Evolutionary conservation across 768 basidiomycete species (phyloP).

Genomic region (Trametes sanguinea): DNA sequence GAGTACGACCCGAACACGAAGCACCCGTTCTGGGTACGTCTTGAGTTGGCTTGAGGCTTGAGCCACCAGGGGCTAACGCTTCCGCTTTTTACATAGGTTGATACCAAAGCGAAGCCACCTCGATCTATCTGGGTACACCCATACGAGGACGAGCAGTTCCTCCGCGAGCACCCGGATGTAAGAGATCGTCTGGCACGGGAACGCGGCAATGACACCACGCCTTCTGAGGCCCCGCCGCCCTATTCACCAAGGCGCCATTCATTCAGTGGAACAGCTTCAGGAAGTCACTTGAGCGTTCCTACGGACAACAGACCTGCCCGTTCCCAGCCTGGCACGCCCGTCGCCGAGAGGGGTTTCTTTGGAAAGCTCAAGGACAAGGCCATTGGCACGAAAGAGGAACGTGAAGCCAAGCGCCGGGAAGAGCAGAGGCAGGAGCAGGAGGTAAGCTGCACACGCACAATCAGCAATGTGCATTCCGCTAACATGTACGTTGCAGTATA

Average conservation of each 20-base stretch:
- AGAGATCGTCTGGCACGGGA: conserved; percentile 37
- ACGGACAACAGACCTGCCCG: conserved; percentile 2
- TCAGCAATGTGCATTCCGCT: not conserved
- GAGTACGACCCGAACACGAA: conserved; percentile 45
- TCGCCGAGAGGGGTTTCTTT: conserved; percentile 50
- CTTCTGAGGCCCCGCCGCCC: conserved; percentile 25
- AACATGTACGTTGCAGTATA: conserved; percentile 17
- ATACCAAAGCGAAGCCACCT: conserved; percentile 62
- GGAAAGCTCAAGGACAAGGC: conserved; percentile 64
- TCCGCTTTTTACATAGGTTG: conserved; percentile 45
- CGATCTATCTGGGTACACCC: conserved; percentile 76
- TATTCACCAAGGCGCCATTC: conserved; percentile 33
- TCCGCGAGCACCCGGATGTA: conserved; percentile 54
- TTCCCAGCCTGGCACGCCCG: conserved; percentile 25
- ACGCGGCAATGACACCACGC: not conserved
- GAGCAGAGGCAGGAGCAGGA: conserved; percentile 27
- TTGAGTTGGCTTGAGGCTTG: too few species aligned
- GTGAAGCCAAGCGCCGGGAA: conserved; percentile 44
- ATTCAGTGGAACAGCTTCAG: conserved; percentile 22
- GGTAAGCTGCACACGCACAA: conserved; percentile 11
- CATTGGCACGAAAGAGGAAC: conserved; percentile 64
- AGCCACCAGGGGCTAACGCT: too few species aligned
- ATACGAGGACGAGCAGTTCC: conserved; percentile 65
- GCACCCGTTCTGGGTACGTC: conserved; percentile 52
- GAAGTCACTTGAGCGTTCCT: conserved; percentile 16